Evolutionary conservation across 2,329 filamentous ascomycete genomes (phyloP).

Genomic region (Fusarium pseudoanthophilum): DNA sequence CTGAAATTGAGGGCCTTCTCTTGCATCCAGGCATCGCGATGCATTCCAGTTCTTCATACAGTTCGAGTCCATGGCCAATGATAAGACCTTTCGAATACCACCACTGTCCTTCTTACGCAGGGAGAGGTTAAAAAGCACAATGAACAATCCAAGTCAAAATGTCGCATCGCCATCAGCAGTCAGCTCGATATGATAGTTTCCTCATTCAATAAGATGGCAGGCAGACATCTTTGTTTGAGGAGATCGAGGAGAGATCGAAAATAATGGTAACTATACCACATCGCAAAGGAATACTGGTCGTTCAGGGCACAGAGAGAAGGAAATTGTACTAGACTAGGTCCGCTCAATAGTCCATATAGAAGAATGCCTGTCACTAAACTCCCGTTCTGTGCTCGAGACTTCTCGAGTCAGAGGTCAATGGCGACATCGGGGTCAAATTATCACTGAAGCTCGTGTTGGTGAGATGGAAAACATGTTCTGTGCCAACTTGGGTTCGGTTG

Average conservation of each 20-base stretch:
- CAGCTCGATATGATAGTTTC: neutral
- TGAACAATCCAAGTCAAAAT: neutral
- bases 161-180: neutral
- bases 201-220: neutral
- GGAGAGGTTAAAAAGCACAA: slow-evolving; percentile 18
- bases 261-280: slow-evolving; percentile 10
- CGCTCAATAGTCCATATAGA: neutral
- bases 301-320: neutral
- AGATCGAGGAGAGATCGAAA: neutral
- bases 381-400: slow-evolving; percentile 14
- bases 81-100: slow-evolving; percentile 5
- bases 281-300: neutral
- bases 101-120: slow-evolving; percentile 17
- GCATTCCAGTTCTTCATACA: slow-evolving; percentile 44
- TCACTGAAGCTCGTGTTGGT: neutral
- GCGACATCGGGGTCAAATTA: neutral
- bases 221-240: neutral
- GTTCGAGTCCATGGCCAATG: slow-evolving; percentile 15
- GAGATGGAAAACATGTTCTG: neutral
- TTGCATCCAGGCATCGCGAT: slow-evolving; percentile 34
- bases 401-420: neutral
- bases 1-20: slow-evolving; percentile 22
- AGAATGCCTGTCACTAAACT: neutral
- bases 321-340: neutral
- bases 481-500: neutral